Conservation (phyloP, 164 flowering plant genomes). For the Stephania yunnanensis region DNA sequence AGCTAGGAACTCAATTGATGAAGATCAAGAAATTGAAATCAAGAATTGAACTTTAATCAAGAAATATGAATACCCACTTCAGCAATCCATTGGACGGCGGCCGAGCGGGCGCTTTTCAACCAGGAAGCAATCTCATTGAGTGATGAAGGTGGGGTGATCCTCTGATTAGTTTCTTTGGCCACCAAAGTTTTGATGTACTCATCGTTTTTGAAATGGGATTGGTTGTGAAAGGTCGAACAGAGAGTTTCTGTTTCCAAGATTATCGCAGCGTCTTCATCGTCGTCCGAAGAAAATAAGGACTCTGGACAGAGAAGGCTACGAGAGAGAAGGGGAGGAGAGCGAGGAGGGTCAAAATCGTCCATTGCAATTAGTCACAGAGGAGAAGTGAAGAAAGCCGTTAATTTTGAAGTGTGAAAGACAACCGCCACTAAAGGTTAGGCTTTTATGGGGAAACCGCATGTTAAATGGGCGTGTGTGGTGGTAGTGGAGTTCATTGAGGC, state of each 20-base stretch:
- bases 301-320: slow-evolving; percentile 44
- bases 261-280: not conserved
- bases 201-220: slow-evolving; percentile 19
- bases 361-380: slow-evolving; percentile 2
- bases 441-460: no score
- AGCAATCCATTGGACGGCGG: slow-evolving; percentile 57
- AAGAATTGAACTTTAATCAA: not conserved
- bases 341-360: slow-evolving; percentile 23
- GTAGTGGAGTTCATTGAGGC: not conserved
- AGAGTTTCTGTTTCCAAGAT: slow-evolving; percentile 8
- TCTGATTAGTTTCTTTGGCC: slow-evolving; percentile 28
- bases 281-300: slow-evolving; percentile 25
- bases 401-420: no score
- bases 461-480: slow-evolving; percentile 4
- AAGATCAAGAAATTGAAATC: not conserved
- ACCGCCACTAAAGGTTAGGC: no score
- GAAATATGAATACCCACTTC: slow-evolving; percentile 28
- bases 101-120: slow-evolving; percentile 48
- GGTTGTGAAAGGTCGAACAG: not conserved
- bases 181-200: slow-evolving; percentile 46
- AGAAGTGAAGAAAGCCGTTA: not conserved
- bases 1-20: not conserved
- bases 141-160: no score
- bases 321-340: slow-evolving; percentile 21
- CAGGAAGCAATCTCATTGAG: slow-evolving; percentile 16